These are phyloP conservation scores for Cardamine resedifolia DNA, from an alignment of 345 rosid species.

Conservation along the genomic window DNA sequence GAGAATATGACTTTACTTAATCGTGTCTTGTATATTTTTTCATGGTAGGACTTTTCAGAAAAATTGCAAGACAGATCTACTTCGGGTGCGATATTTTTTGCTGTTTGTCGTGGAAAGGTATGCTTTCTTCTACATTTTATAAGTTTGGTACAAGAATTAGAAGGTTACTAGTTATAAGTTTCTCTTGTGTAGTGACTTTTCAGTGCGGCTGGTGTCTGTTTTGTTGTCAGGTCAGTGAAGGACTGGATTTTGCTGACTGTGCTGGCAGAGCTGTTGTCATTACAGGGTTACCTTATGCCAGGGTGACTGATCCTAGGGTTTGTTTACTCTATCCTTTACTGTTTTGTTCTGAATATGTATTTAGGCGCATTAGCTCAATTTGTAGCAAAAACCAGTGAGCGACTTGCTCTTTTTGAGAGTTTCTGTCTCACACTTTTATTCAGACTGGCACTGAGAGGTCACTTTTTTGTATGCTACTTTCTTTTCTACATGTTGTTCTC, in stretches of 20 bases:
- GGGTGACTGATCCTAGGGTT: slow-evolving; percentile 85
- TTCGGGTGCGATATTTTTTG: slow-evolving; percentile 89
- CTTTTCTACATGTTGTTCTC: neutral
- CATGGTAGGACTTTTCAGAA: slow-evolving; percentile 72
- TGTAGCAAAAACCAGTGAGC: slow-evolving; percentile 6
- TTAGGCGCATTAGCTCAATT: slow-evolving; percentile 14
- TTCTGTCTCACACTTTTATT: slow-evolving; percentile 25
- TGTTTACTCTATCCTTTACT: slow-evolving; percentile 29
- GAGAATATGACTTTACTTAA: slow-evolving; percentile 17
- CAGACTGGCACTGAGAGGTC: slow-evolving; percentile 8
- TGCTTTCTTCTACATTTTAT: slow-evolving; percentile 20
- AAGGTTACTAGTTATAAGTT: neutral
- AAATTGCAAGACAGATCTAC: slow-evolving; percentile 73
- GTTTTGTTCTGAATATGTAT: slow-evolving; percentile 8
- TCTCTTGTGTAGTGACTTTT: slow-evolving; percentile 16
- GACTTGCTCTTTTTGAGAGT: slow-evolving; percentile 4
- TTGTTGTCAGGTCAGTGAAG: slow-evolving; percentile 91
- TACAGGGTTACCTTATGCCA: slow-evolving; percentile 91
- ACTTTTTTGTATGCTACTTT: slow-evolving; percentile 8
- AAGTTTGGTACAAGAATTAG: slow-evolving; percentile 1
- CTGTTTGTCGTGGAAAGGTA: slow-evolving; percentile 99
- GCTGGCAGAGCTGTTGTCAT: slow-evolving; percentile 96
- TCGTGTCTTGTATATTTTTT: slow-evolving; percentile 2
- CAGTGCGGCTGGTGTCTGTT: slow-evolving; percentile 21
- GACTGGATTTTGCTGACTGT: slow-evolving; percentile 93